phyloP scores from a whole-genome alignment of 257 asterid species.

The Paraleonurus japonicus region DNA sequence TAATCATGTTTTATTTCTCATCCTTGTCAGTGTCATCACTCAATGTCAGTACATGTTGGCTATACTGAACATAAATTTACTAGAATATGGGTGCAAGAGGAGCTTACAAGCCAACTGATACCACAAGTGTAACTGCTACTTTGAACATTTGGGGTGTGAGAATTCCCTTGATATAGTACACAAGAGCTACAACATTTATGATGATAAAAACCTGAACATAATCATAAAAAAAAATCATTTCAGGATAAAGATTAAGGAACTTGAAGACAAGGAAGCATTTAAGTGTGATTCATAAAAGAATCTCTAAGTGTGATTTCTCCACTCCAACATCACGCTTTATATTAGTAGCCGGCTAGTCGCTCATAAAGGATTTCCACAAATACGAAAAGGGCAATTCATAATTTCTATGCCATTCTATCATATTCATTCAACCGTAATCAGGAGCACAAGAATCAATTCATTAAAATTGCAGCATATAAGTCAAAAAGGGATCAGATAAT shows the following conservation, averaged over 20 bases:
- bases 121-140: conserved; percentile 91
- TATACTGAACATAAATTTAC: neutral
- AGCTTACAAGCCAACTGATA: conserved; percentile 87
- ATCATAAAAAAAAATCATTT: conserved; percentile 23
- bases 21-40: neutral
- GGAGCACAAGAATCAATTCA: neutral
- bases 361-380: conserved; percentile 4
- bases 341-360: neutral
- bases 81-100: conserved; percentile 20
- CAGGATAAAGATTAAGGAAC: neutral
- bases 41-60: neutral
- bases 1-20: conserved; percentile 13
- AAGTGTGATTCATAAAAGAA: conserved; percentile 6
- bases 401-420: neutral
- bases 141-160: conserved; percentile 93
- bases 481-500: neutral
- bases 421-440: neutral
- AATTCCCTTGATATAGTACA: conserved; percentile 83
- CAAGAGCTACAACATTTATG: conserved; percentile 91
- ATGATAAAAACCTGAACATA: conserved; percentile 79
- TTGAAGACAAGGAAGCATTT: neutral
- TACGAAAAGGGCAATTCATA: neutral
- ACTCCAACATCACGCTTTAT: neutral
- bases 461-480: neutral
- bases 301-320: neutral